phyloP scores from a whole-genome alignment of 108 stramenopile genomes.

The Aureococcus anophagefferens region DNA sequence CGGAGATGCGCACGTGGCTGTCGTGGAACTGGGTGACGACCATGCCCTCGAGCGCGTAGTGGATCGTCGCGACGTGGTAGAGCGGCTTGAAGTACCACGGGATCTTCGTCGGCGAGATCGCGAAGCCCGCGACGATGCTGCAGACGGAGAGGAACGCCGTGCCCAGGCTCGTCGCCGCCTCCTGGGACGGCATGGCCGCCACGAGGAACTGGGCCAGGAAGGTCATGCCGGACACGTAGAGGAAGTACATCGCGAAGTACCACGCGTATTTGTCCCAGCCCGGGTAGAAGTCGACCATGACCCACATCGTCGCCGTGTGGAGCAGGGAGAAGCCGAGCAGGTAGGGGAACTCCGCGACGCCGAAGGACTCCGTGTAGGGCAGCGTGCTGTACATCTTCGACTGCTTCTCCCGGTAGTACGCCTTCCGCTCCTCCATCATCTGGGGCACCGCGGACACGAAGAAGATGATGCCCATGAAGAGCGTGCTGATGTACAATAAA shows the following conservation, averaged over 20 bases:
- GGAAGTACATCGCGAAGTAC: neutral
- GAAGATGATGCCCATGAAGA: neutral
- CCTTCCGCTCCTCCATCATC: neutral
- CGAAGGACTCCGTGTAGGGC: neutral
- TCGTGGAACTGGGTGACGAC: neutral
- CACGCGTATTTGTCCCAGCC: neutral
- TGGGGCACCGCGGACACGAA: neutral
- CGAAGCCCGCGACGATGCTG: neutral
- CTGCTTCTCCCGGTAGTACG: neutral
- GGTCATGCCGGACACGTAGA: neutral
- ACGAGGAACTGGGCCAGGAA: neutral
- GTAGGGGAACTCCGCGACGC: neutral
- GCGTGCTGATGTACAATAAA: neutral
- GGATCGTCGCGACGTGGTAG: neutral
- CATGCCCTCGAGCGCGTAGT: neutral
- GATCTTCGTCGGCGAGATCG: neutral
- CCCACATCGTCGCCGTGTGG: neutral
- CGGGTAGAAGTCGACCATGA: neutral
- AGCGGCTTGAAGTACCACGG: neutral
- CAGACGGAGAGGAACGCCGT: neutral
- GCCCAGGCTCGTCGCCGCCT: neutral
- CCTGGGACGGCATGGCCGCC: neutral
- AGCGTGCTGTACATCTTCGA: neutral
- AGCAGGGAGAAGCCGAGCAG: neutral
- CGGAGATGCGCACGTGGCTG: neutral